These are phyloP conservation scores for Morella rubra DNA, from an alignment of 306 rosid species.

Conservation along the genomic window DNA sequence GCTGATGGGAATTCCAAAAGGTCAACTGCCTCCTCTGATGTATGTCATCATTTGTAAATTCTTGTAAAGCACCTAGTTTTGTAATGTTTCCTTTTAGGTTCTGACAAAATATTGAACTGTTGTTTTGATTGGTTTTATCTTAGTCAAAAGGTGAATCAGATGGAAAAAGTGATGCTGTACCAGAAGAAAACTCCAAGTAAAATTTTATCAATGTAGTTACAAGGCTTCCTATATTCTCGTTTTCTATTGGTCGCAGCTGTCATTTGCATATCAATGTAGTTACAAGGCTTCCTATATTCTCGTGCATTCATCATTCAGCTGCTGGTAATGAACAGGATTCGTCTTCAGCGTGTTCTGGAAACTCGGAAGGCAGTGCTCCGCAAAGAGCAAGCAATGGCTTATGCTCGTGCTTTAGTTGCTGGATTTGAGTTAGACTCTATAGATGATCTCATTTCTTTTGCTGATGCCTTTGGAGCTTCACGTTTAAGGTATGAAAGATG, in stretches of 20 bases:
- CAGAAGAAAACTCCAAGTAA: constrained; percentile 90
- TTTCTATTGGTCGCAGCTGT: not conserved
- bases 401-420: constrained; percentile 92
- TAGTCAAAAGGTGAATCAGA: constrained; percentile 48
- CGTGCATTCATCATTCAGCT: constrained; percentile 38
- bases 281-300: constrained; percentile 18
- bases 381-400: constrained; percentile 99
- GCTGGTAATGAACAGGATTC: constrained; percentile 59
- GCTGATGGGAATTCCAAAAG: constrained; percentile 52
- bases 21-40: constrained; percentile 47
- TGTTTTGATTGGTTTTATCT: constrained; percentile 31
- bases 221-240: constrained; percentile 18
- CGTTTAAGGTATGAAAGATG: constrained; percentile 71
- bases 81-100: constrained; percentile 23
- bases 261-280: not conserved
- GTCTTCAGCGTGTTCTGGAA: constrained; percentile 89
- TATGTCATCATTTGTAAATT: constrained; percentile 25
- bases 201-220: constrained; percentile 16
- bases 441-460: constrained; percentile 79
- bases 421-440: constrained; percentile 76
- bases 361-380: constrained; percentile 79
- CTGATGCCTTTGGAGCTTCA: constrained; percentile 95
- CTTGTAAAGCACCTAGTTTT: constrained; percentile 14
- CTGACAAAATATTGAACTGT: constrained; percentile 26
- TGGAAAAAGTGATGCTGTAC: constrained; percentile 44